Evolutionary conservation across 352 stramenopile species (phyloP).

Genomic region (Phytophthora rubi): DNA sequence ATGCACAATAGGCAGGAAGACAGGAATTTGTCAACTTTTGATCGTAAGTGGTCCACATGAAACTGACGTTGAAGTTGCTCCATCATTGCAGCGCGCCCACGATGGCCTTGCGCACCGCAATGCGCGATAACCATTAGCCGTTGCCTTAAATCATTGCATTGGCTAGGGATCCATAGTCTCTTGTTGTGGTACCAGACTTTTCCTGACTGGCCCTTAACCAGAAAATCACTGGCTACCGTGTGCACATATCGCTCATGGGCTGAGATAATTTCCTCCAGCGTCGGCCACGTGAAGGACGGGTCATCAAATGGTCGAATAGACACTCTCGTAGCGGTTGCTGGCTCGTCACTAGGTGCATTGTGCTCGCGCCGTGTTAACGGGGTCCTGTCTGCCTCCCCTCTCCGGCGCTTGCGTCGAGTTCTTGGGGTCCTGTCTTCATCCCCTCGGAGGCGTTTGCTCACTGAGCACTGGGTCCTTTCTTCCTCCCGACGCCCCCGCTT

Average conservation of each 20-base stretch:
- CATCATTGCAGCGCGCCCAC: neutral
- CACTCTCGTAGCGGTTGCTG: neutral
- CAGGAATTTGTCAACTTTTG: neutral
- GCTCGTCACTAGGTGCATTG: neutral
- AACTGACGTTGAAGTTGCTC: neutral
- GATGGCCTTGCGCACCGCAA: neutral
- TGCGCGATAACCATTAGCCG: neutral
- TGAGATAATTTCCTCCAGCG: neutral
- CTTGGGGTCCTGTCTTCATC: neutral
- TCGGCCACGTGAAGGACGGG: neutral
- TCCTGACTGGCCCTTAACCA: neutral
- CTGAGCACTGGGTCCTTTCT: constrained; percentile 7
- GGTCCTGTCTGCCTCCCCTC: constrained; percentile 12
- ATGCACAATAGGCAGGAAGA: neutral
- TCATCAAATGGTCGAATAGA: neutral
- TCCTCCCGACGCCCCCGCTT: constrained; percentile 1
- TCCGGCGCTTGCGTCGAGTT: no score
- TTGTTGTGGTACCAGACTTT: neutral
- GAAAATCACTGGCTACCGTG: neutral
- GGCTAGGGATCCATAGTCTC: neutral
- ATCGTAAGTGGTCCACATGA: neutral
- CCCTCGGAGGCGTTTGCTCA: constrained; percentile 3
- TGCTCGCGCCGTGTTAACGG: neutral
- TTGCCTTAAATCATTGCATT: neutral
- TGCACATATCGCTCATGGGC: neutral